Evolutionary conservation across 352 stramenopile genomes (phyloP).

Genomic region (Aphanomyces astaci): DNA sequence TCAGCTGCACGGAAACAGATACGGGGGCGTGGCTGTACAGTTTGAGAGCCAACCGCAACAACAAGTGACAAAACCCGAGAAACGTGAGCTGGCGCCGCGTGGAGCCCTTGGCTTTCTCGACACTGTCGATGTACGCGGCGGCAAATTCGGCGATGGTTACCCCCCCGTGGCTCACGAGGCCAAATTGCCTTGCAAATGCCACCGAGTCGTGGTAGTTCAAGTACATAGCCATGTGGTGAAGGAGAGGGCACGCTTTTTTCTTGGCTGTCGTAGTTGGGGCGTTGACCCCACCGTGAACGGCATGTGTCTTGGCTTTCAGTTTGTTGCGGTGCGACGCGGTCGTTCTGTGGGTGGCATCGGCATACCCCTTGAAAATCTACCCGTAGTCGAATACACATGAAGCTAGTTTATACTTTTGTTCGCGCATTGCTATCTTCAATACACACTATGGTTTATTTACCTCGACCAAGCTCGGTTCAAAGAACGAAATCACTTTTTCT

Average conservation of each 20-base stretch:
- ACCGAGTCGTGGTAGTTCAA: conserved; percentile 66
- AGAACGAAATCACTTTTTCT: conserved; percentile 16
- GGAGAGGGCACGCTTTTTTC: conserved; percentile 52
- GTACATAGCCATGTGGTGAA: conserved; percentile 25
- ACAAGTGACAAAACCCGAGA: conserved; percentile 50
- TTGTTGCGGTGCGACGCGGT: background rate
- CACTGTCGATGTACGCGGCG: conserved; percentile 62
- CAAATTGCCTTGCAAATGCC: conserved; percentile 61
- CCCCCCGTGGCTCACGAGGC: conserved; percentile 63
- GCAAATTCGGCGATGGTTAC: conserved; percentile 73
- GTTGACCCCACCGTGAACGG: background rate
- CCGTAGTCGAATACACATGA: conserved; percentile 29
- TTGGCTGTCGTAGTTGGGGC: conserved; percentile 49
- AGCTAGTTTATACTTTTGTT: no score
- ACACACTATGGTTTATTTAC: no score
- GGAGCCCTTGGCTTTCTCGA: conserved; percentile 49
- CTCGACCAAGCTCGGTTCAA: conserved; percentile 19
- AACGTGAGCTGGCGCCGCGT: conserved; percentile 53
- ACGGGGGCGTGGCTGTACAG: conserved; percentile 32
- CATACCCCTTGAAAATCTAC: conserved; percentile 31
- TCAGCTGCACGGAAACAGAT: conserved; percentile 44
- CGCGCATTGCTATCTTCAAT: no score
- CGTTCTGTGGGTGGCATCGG: background rate
- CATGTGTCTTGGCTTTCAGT: background rate
- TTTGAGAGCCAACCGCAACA: conserved; percentile 53